Conservation (phyloP, 176 grass and related monocot genomes). For the Phyllostachys edulis region DNA sequence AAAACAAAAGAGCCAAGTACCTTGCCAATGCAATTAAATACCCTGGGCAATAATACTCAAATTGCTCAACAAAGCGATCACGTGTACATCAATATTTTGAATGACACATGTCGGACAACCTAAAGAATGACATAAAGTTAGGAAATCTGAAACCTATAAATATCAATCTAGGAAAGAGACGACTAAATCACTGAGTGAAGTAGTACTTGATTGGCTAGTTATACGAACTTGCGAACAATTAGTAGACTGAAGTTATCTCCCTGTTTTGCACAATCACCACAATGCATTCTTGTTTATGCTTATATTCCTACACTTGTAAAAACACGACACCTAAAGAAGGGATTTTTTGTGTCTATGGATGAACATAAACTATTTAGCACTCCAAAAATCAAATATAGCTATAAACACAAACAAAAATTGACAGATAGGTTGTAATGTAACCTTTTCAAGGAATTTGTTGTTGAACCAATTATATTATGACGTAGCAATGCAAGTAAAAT, state of each 20-base stretch:
- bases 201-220: neutral
- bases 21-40: slow-evolving; percentile 99
- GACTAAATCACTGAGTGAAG: neutral
- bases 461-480: no score
- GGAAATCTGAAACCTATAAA: slow-evolving; percentile 26
- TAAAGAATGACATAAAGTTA: slow-evolving; percentile 39
- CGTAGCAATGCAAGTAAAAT: no score
- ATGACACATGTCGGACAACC: slow-evolving; percentile 84
- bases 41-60: slow-evolving; percentile 97
- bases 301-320: no score
- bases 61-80: slow-evolving; percentile 95
- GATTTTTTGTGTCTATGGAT: no score
- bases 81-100: slow-evolving; percentile 92
- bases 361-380: no score
- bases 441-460: no score
- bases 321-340: no score
- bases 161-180: slow-evolving; percentile 20
- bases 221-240: slow-evolving; percentile 95
- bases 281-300: no score
- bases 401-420: no score
- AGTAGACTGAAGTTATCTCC: slow-evolving; percentile 45
- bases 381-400: no score
- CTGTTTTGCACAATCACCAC: no score
- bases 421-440: no score
- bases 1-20: slow-evolving; percentile 32